Evolutionary conservation across 371 early-diverging fungal genomes (phyloP), one percentile per base, ranked within the genome.

Genomic region (Parasitella parasitica): DNA sequence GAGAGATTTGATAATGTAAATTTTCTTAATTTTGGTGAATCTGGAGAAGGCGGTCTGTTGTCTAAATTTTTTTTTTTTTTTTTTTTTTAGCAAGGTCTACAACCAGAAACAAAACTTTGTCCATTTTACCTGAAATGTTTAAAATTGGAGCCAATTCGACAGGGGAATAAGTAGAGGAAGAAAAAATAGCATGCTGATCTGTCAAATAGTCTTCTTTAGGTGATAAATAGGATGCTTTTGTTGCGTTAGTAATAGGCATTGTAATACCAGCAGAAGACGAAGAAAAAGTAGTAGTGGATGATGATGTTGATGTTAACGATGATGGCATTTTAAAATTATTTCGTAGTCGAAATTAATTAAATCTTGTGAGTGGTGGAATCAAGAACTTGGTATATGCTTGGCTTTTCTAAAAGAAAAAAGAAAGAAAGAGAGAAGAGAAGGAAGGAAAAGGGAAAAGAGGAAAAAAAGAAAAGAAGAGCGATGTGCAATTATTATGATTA

Each of bases 81-180:
- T 22, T 36, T 46, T n/a, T 16, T n/a, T 18, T 61, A 43, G 27
- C 20, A 30, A 43, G 18, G n/a, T n/a, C n/a, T n/a, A 30, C 16
- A 28, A 28, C 51, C 18, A 50, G 16, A 50, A 28, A 27, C 15
- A 43, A 28, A 12, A 12, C 6, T 28, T 26, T 7, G 22, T 54
- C 32, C 13, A 43, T 39, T 38, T 57, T 57, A 57, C 54, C 49
- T 48, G 43, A 38, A 58, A 57, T 27, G 59, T 66, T 61, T 46
- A 62, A 32, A 39, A 70, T 70, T 11, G 70, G 70, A n/a, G 70
- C 59, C 52, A 70, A 59, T 63, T 70, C 70, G 27, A 70, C 51
- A 35, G 63, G 56, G 38, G 70, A 62, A 9, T 54, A 48, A 37
- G 54, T 38, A 39, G 57, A 52, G n/a, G 62, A 56, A 54, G 70